Evolutionary conservation across 805 yeast species (phyloP).

Genomic region (fission yeast (Schizosaccharomyces pombe)): DNA sequence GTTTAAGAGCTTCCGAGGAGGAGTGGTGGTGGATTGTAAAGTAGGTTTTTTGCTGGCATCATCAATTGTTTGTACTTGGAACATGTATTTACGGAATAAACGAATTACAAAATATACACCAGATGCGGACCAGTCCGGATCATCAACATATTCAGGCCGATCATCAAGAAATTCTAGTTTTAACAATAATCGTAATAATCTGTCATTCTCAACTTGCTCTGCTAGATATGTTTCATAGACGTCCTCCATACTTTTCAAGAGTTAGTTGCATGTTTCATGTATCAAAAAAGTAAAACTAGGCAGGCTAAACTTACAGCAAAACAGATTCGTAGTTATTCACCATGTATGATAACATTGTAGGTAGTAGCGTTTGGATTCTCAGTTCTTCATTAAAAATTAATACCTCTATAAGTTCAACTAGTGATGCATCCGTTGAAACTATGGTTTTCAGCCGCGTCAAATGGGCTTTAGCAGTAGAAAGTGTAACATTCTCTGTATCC

Average conservation of each 20-base stretch:
- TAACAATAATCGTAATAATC: conserved; percentile 32
- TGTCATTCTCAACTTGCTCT: background rate
- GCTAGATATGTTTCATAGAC: background rate
- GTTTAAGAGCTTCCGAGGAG: conserved; percentile 23
- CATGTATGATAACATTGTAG: background rate
- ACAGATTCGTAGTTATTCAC: no score
- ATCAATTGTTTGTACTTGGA: conserved; percentile 53
- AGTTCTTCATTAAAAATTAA: background rate
- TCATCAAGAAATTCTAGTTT: conserved; percentile 61
- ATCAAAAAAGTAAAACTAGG: no score
- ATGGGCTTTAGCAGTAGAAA: background rate
- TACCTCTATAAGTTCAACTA: background rate
- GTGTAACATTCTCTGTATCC: background rate
- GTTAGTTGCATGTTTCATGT: no score
- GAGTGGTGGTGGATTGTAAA: background rate
- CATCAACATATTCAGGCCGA: conserved; percentile 40
- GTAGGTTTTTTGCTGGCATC: conserved; percentile 25
- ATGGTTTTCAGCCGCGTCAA: background rate
- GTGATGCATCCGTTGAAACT: background rate
- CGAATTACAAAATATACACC: conserved; percentile 39
- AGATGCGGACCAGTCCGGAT: conserved; percentile 52
- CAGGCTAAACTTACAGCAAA: no score
- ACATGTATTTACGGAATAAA: conserved; percentile 62
- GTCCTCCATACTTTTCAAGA: background rate
- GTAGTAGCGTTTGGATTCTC: background rate